Conservation (phyloP, 2,329 filamentous ascomycete species). For the Ilyonectria mors-panacis region DNA sequence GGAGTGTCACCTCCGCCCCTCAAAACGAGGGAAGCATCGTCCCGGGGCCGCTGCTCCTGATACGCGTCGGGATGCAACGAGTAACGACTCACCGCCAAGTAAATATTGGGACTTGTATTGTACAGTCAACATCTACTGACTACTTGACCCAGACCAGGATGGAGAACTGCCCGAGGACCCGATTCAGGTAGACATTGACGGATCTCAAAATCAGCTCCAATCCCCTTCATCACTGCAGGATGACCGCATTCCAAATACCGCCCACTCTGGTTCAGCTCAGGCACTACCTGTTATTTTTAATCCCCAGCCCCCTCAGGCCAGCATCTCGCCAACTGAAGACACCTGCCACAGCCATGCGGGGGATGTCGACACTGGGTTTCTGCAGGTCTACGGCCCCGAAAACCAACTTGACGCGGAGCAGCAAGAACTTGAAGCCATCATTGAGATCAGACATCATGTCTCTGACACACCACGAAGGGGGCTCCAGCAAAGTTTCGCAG, state of each 20-base stretch:
- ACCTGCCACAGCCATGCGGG: slow-evolving; percentile 46
- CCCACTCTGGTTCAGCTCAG: background rate
- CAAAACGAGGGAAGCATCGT: slow-evolving; percentile 47
- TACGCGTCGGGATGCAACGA: background rate
- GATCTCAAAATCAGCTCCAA: background rate
- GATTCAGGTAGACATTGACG: background rate
- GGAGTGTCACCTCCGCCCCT: slow-evolving; percentile 49
- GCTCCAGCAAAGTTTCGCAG: slow-evolving; percentile 57
- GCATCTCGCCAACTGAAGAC: slow-evolving; percentile 40
- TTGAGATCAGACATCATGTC: slow-evolving; percentile 41
- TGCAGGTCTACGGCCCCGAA: slow-evolving; percentile 53
- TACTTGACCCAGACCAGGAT: background rate
- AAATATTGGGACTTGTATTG: background rate
- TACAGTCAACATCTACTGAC: background rate
- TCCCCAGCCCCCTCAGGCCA: slow-evolving; percentile 30
- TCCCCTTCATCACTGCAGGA: slow-evolving; percentile 1
- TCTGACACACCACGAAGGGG: slow-evolving; percentile 41
- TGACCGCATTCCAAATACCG: background rate
- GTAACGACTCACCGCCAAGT: background rate
- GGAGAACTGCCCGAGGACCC: background rate
- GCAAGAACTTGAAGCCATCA: slow-evolving; percentile 47
- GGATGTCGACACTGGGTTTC: slow-evolving; percentile 54
- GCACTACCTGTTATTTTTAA: background rate
- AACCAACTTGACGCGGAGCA: slow-evolving; percentile 51
- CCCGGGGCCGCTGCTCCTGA: slow-evolving; percentile 7